Conservation (phyloP, 2,329 filamentous ascomycete genomes). For the Remersonia thermophila region DNA sequence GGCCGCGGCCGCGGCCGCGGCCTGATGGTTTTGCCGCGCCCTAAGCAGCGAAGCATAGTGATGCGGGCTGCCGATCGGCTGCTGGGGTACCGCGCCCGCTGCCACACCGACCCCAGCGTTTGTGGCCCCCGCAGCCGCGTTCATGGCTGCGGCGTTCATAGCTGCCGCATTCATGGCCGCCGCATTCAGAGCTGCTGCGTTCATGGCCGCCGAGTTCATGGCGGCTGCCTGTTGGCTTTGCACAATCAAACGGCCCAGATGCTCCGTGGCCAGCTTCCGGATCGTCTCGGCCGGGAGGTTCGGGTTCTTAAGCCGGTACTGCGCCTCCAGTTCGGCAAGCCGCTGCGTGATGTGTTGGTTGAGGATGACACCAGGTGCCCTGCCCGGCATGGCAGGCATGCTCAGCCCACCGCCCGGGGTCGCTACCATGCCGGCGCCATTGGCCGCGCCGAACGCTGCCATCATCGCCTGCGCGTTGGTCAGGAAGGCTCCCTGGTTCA, state of each 20-base stretch:
- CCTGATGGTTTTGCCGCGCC: slow-evolving; percentile 34
- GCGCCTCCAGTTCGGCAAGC: slow-evolving; percentile 39
- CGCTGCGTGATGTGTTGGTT: slow-evolving; percentile 37
- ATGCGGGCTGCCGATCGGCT: slow-evolving; percentile 42
- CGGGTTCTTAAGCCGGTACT: slow-evolving; percentile 39
- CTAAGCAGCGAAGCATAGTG: slow-evolving; percentile 48
- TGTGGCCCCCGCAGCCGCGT: too few species aligned
- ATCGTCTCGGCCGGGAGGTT: slow-evolving; percentile 36
- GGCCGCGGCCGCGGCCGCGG: slow-evolving; percentile 28
- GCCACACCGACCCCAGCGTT: slow-evolving; percentile 1
- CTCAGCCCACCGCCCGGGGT: slow-evolving; percentile 33
- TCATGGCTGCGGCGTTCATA: slow-evolving; percentile 38
- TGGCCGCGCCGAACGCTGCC: slow-evolving; percentile 34
- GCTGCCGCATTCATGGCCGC: neutral
- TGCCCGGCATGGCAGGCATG: slow-evolving; percentile 33
- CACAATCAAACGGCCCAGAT: slow-evolving; percentile 36
- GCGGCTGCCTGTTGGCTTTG: slow-evolving; percentile 30
- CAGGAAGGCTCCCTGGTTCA: slow-evolving; percentile 41
- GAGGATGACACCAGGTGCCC: slow-evolving; percentile 32
- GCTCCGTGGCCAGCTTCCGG: slow-evolving; percentile 39
- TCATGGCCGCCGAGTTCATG: slow-evolving; percentile 33
- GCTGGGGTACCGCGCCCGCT: slow-evolving; percentile 32
- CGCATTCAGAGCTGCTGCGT: too few species aligned
- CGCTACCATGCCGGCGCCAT: slow-evolving; percentile 31
- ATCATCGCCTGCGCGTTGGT: slow-evolving; percentile 42